phyloP scores from a whole-genome alignment of 257 asterid genomes.

The Ilex asprella region DNA sequence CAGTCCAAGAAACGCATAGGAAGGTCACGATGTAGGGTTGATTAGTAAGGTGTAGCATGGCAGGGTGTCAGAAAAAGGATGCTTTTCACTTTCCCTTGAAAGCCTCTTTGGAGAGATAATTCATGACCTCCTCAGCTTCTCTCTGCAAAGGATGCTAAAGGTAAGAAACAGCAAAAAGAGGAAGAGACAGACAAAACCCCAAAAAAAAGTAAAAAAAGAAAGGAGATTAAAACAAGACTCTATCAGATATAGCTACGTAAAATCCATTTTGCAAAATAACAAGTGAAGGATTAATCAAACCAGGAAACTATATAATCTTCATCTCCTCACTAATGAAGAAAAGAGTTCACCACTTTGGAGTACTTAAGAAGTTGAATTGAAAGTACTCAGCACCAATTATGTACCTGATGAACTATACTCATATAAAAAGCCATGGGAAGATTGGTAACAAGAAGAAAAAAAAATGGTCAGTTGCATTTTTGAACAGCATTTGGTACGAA shows the following conservation, averaged over 20 bases:
- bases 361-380: neutral
- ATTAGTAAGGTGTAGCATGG: constrained; percentile 97
- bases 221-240: too few species aligned
- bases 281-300: neutral
- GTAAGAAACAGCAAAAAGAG: constrained; percentile 5
- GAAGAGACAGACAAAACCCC: neutral
- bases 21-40: constrained; percentile 63
- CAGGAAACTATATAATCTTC: neutral
- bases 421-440: constrained; percentile 88
- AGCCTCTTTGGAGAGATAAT: constrained; percentile 69
- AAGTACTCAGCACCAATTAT: neutral
- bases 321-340: neutral
- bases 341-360: neutral
- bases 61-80: constrained; percentile 82
- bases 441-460: constrained; percentile 65
- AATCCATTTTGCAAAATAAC: too few species aligned
- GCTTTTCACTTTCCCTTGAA: constrained; percentile 39
- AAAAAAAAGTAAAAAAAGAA: neutral
- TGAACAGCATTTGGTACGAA: constrained; percentile 14
- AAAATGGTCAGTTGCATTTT: constrained; percentile 40
- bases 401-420: constrained; percentile 96
- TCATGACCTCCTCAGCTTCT: constrained; percentile 91
- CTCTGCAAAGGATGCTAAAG: constrained; percentile 43
- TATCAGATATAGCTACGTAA: too few species aligned
- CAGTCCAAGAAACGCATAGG: constrained; percentile 97